A percentile compares a stretch with the other conserved stretches of the same genome.
phyloP scores from a whole-genome alignment of 2,329 filamentous ascomycete species.

The Septoria petroselini region DNA sequence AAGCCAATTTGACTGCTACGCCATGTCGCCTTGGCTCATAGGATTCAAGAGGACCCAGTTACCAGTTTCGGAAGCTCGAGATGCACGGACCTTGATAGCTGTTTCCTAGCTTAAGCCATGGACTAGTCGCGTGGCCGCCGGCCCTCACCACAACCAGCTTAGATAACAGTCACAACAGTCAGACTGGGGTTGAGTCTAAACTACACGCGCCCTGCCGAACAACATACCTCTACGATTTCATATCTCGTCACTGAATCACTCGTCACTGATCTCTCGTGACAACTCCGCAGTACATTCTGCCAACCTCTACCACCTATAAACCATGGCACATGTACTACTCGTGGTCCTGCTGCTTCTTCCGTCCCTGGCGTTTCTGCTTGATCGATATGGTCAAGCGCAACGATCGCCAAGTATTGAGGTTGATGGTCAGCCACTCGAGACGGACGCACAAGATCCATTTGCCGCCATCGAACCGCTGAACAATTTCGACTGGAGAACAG shows the following conservation, averaged over 20 bases:
- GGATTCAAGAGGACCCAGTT: slow-evolving; percentile 8
- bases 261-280: too few relatives aligned
- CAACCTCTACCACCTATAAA: not conserved
- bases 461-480: slow-evolving; percentile 46
- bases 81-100: slow-evolving; percentile 9
- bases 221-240: too few relatives aligned
- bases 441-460: slow-evolving; percentile 36
- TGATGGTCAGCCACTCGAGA: too few relatives aligned
- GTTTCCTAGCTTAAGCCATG: slow-evolving; percentile 10
- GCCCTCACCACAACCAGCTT: not conserved
- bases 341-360: not conserved
- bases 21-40: not conserved
- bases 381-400: not conserved
- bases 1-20: too few relatives aligned
- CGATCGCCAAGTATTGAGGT: not conserved
- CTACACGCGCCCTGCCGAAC: too few relatives aligned
- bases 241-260: too few relatives aligned
- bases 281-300: too few relatives aligned
- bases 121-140: not conserved
- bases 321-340: not conserved
- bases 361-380: not conserved
- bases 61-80: slow-evolving; percentile 12
- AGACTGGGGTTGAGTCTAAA: not conserved
- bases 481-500: slow-evolving; percentile 52
- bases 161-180: not conserved